phyloP scores from a whole-genome alignment of 257 asterid genomes.

The Solanum corneliomulleri region DNA sequence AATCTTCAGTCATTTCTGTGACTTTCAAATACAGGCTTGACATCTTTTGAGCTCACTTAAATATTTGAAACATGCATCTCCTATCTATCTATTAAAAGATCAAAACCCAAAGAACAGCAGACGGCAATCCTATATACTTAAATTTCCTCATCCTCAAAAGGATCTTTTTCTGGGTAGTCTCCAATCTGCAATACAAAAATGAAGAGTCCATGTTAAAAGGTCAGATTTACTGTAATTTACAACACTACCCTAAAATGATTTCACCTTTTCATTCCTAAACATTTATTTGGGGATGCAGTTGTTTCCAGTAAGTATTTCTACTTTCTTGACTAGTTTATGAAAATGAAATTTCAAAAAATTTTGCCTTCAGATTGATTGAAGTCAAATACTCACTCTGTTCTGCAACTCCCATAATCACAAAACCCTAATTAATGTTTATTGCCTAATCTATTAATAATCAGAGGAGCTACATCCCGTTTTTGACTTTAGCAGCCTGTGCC shows the following conservation, averaged over 20 bases:
- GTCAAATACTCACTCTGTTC: background rate
- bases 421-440: background rate
- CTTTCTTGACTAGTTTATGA: background rate
- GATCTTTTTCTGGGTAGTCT: slow-evolving; percentile 83
- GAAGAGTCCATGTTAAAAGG: background rate
- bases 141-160: slow-evolving; percentile 83
- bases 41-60: background rate
- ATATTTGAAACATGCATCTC: background rate
- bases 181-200: slow-evolving; percentile 50
- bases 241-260: background rate
- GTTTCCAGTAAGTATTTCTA: background rate
- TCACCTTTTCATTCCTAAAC: background rate
- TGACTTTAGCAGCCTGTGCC: background rate
- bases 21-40: background rate
- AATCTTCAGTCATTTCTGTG: background rate
- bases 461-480: background rate
- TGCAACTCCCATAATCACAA: background rate
- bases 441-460: background rate
- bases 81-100: background rate
- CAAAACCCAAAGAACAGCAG: background rate
- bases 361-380: background rate
- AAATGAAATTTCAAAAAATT: background rate
- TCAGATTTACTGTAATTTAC: background rate
- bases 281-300: background rate
- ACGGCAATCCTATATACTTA: slow-evolving; percentile 7